Evolutionary conservation across 2,329 filamentous ascomycete genomes (phyloP).

Genomic region (Penicillium sp.): DNA sequence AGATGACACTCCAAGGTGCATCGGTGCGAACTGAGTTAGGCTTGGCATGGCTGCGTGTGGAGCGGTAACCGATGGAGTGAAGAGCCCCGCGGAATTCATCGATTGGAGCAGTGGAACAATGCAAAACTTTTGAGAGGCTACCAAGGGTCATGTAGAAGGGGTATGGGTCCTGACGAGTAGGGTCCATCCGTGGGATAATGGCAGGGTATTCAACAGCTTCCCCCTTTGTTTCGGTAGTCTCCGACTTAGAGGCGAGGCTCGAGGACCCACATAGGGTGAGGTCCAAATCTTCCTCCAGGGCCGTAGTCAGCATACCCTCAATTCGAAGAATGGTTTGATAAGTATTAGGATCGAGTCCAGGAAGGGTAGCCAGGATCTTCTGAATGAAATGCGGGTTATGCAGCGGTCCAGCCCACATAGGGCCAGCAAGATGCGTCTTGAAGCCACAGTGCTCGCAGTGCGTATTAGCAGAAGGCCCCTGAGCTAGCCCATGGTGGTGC

Average conservation of each 20-base stretch:
- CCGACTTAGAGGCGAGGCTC: not conserved
- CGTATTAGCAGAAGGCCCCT: conserved; percentile 65
- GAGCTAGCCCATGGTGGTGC: conserved; percentile 75
- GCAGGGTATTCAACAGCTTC: conserved; percentile 22
- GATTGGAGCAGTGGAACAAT: conserved; percentile 76
- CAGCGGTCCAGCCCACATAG: conserved; percentile 90
- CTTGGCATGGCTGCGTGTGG: conserved; percentile 84
- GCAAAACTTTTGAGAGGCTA: conserved; percentile 71
- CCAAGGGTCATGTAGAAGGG: conserved; percentile 87
- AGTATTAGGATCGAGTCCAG: conserved; percentile 62
- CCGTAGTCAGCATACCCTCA: conserved; percentile 87
- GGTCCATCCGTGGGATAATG: conserved; percentile 52
- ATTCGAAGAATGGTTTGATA: conserved; percentile 82
- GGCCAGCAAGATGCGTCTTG: conserved; percentile 84
- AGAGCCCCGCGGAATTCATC: conserved; percentile 79
- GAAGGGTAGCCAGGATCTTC: conserved; percentile 71
- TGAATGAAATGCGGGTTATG: conserved; percentile 83
- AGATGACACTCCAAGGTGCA: conserved; percentile 84
- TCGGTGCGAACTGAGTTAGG: conserved; percentile 90
- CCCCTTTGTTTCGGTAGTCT: conserved; percentile 10
- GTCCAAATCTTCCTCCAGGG: conserved; percentile 68
- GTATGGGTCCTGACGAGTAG: conserved; percentile 67
- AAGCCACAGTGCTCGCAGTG: conserved; percentile 80
- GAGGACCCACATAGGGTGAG: conserved; percentile 15
- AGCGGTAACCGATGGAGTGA: conserved; percentile 74